phyloP scores from a whole-genome alignment of 2,329 filamentous ascomycete species.

The Zymoseptoria brevis region DNA sequence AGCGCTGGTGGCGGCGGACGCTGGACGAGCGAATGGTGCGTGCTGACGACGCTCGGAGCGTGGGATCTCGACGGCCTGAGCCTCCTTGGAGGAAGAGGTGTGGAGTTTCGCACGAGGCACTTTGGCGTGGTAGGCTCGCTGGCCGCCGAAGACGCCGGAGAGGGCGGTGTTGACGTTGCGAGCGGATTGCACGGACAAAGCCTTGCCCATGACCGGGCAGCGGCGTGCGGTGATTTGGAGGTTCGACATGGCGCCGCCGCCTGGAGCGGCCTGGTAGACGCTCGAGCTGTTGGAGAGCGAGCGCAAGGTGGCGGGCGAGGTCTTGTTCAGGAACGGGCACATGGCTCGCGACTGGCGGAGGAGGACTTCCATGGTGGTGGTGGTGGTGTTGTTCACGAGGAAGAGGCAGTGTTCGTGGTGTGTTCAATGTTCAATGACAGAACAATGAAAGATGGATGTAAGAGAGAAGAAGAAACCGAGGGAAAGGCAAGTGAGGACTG shows the following conservation, averaged over 20 bases:
- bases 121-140: constrained; percentile 41
- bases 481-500: too few species aligned
- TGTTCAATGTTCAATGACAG: neutral
- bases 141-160: constrained; percentile 43
- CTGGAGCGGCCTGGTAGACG: constrained; percentile 59
- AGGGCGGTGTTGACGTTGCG: constrained; percentile 41
- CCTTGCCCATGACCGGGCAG: constrained; percentile 98
- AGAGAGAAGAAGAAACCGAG: neutral
- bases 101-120: constrained; percentile 68
- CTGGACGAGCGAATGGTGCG: constrained; percentile 15
- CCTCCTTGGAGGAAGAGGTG: constrained; percentile 68
- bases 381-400: neutral
- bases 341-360: constrained; percentile 92
- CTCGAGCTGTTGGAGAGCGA: constrained; percentile 70
- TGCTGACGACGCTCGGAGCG: constrained; percentile 15
- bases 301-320: constrained; percentile 82
- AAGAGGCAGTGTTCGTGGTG: neutral
- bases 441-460: neutral
- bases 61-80: constrained; percentile 61
- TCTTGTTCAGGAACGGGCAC: constrained; percentile 95
- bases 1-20: constrained; percentile 5
- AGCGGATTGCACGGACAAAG: constrained; percentile 65
- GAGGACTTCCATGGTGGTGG: constrained; percentile 73
- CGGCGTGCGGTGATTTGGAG: constrained; percentile 87
- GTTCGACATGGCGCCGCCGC: constrained; percentile 90